Base-by-base conservation (phyloP, 2,329 filamentous ascomycete species). In the Ascocoryne sarcoides region DNA sequence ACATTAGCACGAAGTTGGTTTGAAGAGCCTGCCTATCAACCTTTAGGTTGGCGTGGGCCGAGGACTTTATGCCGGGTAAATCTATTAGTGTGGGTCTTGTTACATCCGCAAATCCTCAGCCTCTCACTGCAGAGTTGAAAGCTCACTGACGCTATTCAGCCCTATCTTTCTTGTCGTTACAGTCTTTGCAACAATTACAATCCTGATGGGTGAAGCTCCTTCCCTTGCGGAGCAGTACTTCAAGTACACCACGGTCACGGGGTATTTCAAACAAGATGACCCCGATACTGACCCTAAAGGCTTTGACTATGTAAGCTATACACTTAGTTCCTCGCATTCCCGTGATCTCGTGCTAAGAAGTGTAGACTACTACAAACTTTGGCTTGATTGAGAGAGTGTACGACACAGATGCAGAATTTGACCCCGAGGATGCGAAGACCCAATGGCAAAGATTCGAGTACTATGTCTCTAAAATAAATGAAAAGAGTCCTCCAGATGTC, bases 191-290 rank as follows among this genome's bases (percentile, higher is more conserved):
- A 40, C 45, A 2, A 40, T 56, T 10, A 31, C 53, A 2, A 33
- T 54, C 23, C 53, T 52, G 18, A 56, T 57, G 52, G 50, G 44
- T 18, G 45, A 51, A 36, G 15, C 47, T 17, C 36, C 43, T 20
- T n/a, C 36, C 5, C 43, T 39, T 3, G 36, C 40, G n/a, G 30
- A 42, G 23, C 36, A 72, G n/a, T 40, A 52, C 38, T 36, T 51
- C 68, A 31, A 61, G 65, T 82, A 79, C 56, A 72, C 68, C 0
- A 73, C 77, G 0, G 68, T 83, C 3, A 63, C 66, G 0, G 79
- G 76, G 0, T 76, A 77, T 56, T 84, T 84, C 51, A 62, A 75
- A 17, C 80, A 84, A 54, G 79, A 83, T 53, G 70, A 81, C 20
- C 57, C 66, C 0, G 54, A 63, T 8, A 84, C 79, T 0, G 62